Base-by-base conservation (phyloP, 2,329 filamentous ascomycete species). In the Hirsutella rhossiliensis region DNA sequence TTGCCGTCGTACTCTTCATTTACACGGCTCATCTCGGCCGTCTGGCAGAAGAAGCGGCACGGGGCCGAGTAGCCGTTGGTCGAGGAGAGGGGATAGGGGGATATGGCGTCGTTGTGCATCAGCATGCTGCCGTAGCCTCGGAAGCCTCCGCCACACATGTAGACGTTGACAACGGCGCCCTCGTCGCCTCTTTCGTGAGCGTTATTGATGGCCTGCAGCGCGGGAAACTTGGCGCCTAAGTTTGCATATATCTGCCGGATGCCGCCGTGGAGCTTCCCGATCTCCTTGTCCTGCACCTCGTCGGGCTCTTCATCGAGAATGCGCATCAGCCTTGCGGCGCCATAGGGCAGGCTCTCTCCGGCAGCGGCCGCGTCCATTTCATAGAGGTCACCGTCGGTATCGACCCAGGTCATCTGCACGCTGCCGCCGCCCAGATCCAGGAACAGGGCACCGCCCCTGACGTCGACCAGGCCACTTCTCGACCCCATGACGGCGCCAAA, bases 81-180 rank as follows among this genome's bases (percentile, higher is more conserved):
- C 18, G 83, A 80, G 0, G 87, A 78, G 23, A 95, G 84, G 0
- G 89, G 89, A 59, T 94, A 96, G 0, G 87, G 87, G 43, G 74
- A 68, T 38, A 87, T 75, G 6, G 69, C 63, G 54, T 90, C 84
- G 51, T 77, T 75, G 57, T 84, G 80, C 83, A 94, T 89, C 43
- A 95, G 71, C 56, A 94, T 80, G 61, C 87, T 94, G 7, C 88
- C 89, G 71, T 94, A 95, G 15, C 89, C 89, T 31, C 89, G 73
- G 58, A 95, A 94, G 0, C 89, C 89, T 20, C 89, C 89, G 38
- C 89, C 89, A 49, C 85, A 94, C 45, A 96, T 78, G 59, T 89
- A 95, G 9, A 95, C 69, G 30, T 83, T 78, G 45, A 88, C 23
- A 7, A 27, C 69, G 5, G 74, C 74, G 41, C 52, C 48, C 36